phyloP scores from a whole-genome alignment of 1,139 yeast species.

The Debaryomyces singareniensis region DNA sequence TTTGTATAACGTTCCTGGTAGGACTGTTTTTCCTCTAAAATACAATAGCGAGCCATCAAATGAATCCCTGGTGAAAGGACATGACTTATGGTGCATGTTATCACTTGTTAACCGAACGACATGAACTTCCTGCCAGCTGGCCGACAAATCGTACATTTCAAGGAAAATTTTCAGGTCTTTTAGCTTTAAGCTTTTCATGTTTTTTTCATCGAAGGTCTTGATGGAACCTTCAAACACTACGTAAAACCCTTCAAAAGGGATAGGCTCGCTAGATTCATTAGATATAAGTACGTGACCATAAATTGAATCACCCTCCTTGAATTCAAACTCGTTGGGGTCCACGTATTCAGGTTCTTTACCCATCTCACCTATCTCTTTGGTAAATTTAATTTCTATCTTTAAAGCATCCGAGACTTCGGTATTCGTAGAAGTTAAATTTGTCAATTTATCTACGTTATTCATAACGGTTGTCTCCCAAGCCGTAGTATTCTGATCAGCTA shows the following conservation, averaged over 20 bases:
- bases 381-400: constrained; percentile 24
- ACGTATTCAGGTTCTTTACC: constrained; percentile 23
- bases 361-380: constrained; percentile 28
- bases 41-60: constrained; percentile 21
- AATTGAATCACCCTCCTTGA: constrained; percentile 34
- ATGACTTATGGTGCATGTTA: constrained; percentile 7
- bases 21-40: constrained; percentile 18
- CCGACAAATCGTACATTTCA: constrained; percentile 41
- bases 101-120: constrained; percentile 30
- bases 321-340: constrained; percentile 30
- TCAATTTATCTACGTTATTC: constrained; percentile 31
- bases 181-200: constrained; percentile 13
- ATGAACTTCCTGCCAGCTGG: constrained; percentile 28
- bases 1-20: constrained; percentile 27
- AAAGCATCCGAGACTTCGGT: constrained; percentile 22
- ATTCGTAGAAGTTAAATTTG: constrained; percentile 24
- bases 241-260: constrained; percentile 38
- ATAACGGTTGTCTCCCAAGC: constrained; percentile 34
- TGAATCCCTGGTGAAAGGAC: constrained; percentile 17
- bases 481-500: constrained; percentile 1
- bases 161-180: constrained; percentile 20
- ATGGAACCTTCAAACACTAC: constrained; percentile 33
- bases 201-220: not conserved
- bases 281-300: constrained; percentile 30
- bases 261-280: constrained; percentile 18